Evolutionary conservation across 2,329 filamentous ascomycete species (phyloP).

Genomic region (Alternaria triticimaculans): DNA sequence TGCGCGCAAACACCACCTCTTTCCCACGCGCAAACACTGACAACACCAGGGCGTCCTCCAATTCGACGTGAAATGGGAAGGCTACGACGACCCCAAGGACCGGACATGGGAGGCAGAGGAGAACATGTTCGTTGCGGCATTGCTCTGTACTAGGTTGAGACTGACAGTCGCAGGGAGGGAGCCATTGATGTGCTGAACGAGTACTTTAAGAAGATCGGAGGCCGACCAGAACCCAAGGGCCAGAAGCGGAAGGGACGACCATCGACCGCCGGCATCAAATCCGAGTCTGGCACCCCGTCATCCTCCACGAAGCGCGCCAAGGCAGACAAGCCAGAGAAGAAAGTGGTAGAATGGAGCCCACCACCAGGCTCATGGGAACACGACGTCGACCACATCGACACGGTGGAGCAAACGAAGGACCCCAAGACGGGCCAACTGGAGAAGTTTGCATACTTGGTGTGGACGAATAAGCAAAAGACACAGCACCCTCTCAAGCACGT

Average conservation of each 20-base stretch:
- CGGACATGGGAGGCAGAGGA: constrained; percentile 81
- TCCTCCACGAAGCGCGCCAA: constrained; percentile 39
- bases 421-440: constrained; percentile 54
- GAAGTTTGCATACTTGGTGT: constrained; percentile 73
- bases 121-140: constrained; percentile 63
- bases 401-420: constrained; percentile 67
- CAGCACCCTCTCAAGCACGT: constrained; percentile 73
- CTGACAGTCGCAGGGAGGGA: constrained; percentile 33
- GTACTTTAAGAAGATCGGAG: constrained; percentile 70
- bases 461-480: constrained; percentile 76
- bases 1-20: constrained; percentile 34
- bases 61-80: constrained; percentile 82
- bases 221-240: constrained; percentile 64
- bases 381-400: constrained; percentile 72
- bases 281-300: constrained; percentile 32
- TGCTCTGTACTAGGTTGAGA: background rate
- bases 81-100: constrained; percentile 73
- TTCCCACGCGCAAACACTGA: constrained; percentile 12
- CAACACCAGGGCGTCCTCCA: constrained; percentile 40
- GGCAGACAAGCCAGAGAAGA: constrained; percentile 51
- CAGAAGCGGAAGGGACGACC: constrained; percentile 57
- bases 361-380: constrained; percentile 81
- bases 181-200: constrained; percentile 64
- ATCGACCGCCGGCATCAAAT: constrained; percentile 22
- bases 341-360: constrained; percentile 64